Evolutionary conservation across 805 yeast species (phyloP).

Genomic region (Dipodascopsis tothii): DNA sequence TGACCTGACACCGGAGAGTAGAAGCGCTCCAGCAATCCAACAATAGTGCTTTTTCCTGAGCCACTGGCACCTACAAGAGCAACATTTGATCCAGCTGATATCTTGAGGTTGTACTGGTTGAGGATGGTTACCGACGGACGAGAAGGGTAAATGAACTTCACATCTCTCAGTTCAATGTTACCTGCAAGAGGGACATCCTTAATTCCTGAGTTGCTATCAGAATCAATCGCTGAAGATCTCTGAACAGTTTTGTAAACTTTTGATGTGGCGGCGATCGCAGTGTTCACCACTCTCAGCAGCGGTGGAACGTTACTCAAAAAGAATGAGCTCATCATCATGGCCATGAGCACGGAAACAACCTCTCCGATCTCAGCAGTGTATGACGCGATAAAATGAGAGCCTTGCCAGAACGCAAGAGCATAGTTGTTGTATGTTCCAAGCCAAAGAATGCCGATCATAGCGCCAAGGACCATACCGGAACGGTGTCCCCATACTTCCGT

Average conservation of each 20-base stretch:
- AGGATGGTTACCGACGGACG: constrained; percentile 26
- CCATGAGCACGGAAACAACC: constrained; percentile 29
- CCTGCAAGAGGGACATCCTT: constrained; percentile 32
- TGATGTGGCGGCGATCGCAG: constrained; percentile 36
- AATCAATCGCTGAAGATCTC: constrained; percentile 36
- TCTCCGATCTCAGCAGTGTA: constrained; percentile 31
- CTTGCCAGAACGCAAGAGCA: constrained; percentile 39
- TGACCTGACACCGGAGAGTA: constrained; percentile 48
- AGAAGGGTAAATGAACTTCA: constrained; percentile 29
- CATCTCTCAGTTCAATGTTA: constrained; percentile 25
- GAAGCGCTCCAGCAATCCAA: constrained; percentile 50
- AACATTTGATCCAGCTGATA: constrained; percentile 73
- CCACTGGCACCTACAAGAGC: constrained; percentile 89
- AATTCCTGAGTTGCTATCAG: constrained; percentile 24
- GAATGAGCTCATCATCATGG: constrained; percentile 31
- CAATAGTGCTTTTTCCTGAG: constrained; percentile 36
- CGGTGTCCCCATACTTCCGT: constrained; percentile 25
- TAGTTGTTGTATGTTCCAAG: constrained; percentile 32
- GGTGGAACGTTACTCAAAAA: constrained; percentile 37
- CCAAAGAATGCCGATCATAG: constrained; percentile 36
- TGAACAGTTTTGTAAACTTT: constrained; percentile 37
- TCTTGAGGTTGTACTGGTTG: constrained; percentile 21
- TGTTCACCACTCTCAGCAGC: constrained; percentile 32
- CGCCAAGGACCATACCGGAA: constrained; percentile 28
- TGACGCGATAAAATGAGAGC: constrained; percentile 33